Base-by-base conservation (phyloP, 352 stramenopile species). In the Saprolegnia parasitica region DNA sequence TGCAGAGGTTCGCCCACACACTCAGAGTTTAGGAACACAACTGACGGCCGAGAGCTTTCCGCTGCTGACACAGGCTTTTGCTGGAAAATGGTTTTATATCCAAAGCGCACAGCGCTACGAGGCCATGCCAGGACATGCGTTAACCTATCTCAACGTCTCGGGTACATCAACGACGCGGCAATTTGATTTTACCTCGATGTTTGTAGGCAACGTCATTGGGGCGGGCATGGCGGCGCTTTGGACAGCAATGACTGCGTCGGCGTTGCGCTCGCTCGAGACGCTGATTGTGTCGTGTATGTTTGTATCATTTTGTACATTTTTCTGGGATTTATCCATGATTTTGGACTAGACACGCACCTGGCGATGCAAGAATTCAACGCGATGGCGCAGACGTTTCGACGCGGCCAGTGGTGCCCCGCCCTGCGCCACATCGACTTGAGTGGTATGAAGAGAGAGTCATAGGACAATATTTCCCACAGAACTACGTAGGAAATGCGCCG, bases 301-400 rank as follows among this genome's bases (percentile, higher is more conserved):
- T 35, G 11, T 3, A 10, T 52, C 9, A 60, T 55, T 55, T 42
- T 20, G 24, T 24, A 40, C 11, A 24, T 16, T 21, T 60, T 35
- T 16, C 35, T 2, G 35, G 11, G 5, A 56, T 56, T 8, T 24
- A 56, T 56, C 49, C 8, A 24, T 15, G 56, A 21, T 35, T 5
- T 26, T 18, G 4, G 29, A 16, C 13, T 70, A 70, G 63, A 70
- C 20, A 54, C 63, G 20, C 16, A 32, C 21, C 21, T 70, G 16
- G 32, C n/a, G 5, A 62, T 39, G 23, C 54, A 42, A 52, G 63
- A 70, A 21, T 70, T 70, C 55, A 52, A 70, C 37, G 24, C 40
- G 15, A 35, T 70, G 18, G 47, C 63, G 1, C 29, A 60, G 55
- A 61, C 49, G 23, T 62, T 70, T 3, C 35, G 35, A 15, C 11